These are phyloP conservation scores for Cicer arietinum DNA, from an alignment of 306 rosid species.

Conservation along the genomic window DNA sequence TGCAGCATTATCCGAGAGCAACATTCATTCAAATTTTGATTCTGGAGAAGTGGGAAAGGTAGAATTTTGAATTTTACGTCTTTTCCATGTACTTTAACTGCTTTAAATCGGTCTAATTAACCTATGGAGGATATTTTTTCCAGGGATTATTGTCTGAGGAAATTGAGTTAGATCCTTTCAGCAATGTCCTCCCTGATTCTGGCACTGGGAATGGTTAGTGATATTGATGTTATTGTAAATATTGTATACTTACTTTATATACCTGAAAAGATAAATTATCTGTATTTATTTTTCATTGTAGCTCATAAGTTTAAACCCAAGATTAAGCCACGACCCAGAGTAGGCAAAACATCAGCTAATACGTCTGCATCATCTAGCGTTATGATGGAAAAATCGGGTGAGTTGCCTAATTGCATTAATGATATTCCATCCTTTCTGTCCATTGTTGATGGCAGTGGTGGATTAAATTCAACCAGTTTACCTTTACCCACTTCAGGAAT, in stretches of 20 bases:
- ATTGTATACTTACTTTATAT: slow-evolving; percentile 20
- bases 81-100: slow-evolving; percentile 16
- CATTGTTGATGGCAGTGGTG: slow-evolving; percentile 36
- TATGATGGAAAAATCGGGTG: slow-evolving; percentile 29
- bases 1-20: slow-evolving; percentile 35
- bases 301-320: slow-evolving; percentile 66
- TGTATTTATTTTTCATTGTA: slow-evolving; percentile 39
- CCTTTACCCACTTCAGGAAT: slow-evolving; percentile 43
- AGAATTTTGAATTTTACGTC: slow-evolving; percentile 20
- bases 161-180: slow-evolving; percentile 58
- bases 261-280: slow-evolving; percentile 30
- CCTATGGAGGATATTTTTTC: slow-evolving; percentile 22
- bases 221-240: slow-evolving; percentile 19
- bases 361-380: slow-evolving; percentile 46
- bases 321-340: slow-evolving; percentile 62
- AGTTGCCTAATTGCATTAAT: slow-evolving; percentile 43
- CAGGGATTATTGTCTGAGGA: slow-evolving; percentile 50
- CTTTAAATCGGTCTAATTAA: slow-evolving; percentile 33
- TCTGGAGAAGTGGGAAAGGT: slow-evolving; percentile 45
- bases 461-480: slow-evolving; percentile 28
- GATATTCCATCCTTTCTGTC: slow-evolving; percentile 44
- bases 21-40: slow-evolving; percentile 43
- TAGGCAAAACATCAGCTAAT: slow-evolving; percentile 33
- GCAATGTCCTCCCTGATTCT: slow-evolving; percentile 51
- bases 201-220: slow-evolving; percentile 54